These are phyloP conservation scores for Musa itinerans DNA, from an alignment of 176 grass and related monocot species.

Conservation along the genomic window DNA sequence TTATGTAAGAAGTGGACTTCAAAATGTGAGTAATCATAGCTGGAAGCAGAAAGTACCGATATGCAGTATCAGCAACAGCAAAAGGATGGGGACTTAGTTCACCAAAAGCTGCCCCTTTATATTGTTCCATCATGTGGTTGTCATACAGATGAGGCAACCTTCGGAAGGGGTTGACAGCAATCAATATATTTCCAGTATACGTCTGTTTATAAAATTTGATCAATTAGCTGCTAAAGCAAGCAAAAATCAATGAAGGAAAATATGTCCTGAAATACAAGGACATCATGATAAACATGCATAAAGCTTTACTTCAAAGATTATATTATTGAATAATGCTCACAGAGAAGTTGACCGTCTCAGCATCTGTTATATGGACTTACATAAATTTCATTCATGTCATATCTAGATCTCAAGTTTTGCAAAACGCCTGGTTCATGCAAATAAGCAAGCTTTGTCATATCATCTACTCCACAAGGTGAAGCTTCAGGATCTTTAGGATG, in stretches of 20 bases:
- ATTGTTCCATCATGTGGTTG: conserved; percentile 95
- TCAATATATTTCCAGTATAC: conserved; percentile 91
- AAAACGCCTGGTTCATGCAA: conserved; percentile 96
- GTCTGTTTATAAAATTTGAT: conserved; percentile 47
- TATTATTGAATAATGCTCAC: too few relatives aligned
- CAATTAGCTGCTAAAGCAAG: conserved; percentile 8
- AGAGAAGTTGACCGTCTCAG: not conserved
- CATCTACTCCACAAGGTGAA: conserved; percentile 86
- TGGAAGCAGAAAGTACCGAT: conserved; percentile 41
- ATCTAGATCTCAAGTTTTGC: conserved; percentile 93
- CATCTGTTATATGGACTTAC: conserved; percentile 38
- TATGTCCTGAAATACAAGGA: not conserved
- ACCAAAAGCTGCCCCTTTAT: conserved; percentile 88
- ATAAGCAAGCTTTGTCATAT: conserved; percentile 98
- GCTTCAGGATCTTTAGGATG: conserved; percentile 89
- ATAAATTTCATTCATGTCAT: conserved; percentile 98
- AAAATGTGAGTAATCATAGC: not conserved
- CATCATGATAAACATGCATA: not conserved
- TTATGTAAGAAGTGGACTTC: conserved; percentile 11
- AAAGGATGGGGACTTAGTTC: conserved; percentile 94
- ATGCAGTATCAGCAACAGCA: conserved; percentile 86
- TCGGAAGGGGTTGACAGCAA: conserved; percentile 95
- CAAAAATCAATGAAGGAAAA: not conserved
- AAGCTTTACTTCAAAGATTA: not conserved
- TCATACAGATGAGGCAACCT: conserved; percentile 90